These are phyloP conservation scores for Arthromyces matolae DNA, from an alignment of 768 basidiomycete species.

Conservation along the genomic window DNA sequence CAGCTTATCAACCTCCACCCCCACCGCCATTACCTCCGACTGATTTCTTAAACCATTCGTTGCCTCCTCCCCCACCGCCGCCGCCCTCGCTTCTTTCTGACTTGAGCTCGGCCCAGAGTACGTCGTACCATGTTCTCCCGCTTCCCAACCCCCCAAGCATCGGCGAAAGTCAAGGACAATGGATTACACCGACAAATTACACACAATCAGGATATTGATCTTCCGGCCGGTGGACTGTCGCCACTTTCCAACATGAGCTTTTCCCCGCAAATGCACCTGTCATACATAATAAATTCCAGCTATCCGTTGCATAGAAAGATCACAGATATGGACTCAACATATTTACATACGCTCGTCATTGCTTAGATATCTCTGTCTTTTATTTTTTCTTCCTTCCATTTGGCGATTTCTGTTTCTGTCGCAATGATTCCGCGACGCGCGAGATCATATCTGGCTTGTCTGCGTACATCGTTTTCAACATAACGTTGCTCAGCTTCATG, in stretches of 20 bases:
- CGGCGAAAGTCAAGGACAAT: slow-evolving; percentile 33
- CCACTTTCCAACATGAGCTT: not conserved
- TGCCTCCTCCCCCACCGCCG: slow-evolving; percentile 35
- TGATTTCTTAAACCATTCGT: slow-evolving; percentile 25
- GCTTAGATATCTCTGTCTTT: slow-evolving; percentile 3
- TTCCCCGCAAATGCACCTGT: not conserved
- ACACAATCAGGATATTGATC: slow-evolving; percentile 27
- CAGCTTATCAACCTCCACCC: slow-evolving; percentile 27
- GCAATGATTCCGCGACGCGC: slow-evolving; percentile 70
- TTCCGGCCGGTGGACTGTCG: no score
- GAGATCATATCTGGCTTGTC: slow-evolving; percentile 72
- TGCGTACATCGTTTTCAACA: slow-evolving; percentile 66
- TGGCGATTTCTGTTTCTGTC: slow-evolving; percentile 80
- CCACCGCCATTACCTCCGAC: slow-evolving; percentile 37
- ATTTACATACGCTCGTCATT: not conserved
- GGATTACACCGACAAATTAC: slow-evolving; percentile 28
- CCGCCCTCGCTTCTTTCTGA: slow-evolving; percentile 8
- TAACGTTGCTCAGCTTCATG: slow-evolving; percentile 65
- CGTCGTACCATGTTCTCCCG: slow-evolving; percentile 34
- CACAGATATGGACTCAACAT: not conserved
- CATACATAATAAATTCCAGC: not conserved
- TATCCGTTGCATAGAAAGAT: not conserved
- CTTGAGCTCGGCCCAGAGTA: no score
- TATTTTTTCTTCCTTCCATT: slow-evolving; percentile 56
- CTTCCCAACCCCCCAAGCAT: slow-evolving; percentile 38